phyloP scores from a whole-genome alignment of 768 basidiomycete species.

The Collybiopsis confluens region DNA sequence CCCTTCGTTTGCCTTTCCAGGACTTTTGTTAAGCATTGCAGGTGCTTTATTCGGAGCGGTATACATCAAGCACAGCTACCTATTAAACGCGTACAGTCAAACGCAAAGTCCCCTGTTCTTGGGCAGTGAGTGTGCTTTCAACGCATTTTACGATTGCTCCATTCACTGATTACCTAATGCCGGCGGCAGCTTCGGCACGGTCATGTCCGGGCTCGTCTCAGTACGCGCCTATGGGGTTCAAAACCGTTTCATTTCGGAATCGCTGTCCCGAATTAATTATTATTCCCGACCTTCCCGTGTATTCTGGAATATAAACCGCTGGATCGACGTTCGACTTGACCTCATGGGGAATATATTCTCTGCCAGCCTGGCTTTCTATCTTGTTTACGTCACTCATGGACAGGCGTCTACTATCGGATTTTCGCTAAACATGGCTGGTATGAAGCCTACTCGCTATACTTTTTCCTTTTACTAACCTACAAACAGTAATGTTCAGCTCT shows the following conservation, averaged over 20 bases:
- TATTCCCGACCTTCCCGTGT: conserved; percentile 26
- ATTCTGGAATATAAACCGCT: conserved; percentile 33
- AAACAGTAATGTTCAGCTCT: conserved; percentile 14
- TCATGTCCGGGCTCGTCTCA: conserved; percentile 36
- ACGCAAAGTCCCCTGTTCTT: conserved; percentile 11
- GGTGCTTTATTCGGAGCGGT: conserved; percentile 41
- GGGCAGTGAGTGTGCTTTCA: conserved; percentile 20
- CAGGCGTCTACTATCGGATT: conserved; percentile 29
- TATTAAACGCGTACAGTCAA: conserved; percentile 31
- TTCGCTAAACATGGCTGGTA: conserved; percentile 35
- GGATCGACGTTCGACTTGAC: conserved; percentile 33
- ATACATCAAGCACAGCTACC: conserved; percentile 45
- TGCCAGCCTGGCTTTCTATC: conserved; percentile 34
- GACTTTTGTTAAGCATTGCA: conserved; percentile 33
- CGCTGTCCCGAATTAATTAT: conserved; percentile 33
- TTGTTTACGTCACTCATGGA: conserved; percentile 24
- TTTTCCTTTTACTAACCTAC: neutral
- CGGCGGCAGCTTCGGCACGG: conserved; percentile 29
- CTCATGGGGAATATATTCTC: conserved; percentile 40
- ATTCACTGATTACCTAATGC: conserved; percentile 7
- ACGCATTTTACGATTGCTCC: conserved; percentile 1
- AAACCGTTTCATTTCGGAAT: conserved; percentile 27
- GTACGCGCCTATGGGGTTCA: conserved; percentile 46
- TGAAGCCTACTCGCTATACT: conserved; percentile 2
- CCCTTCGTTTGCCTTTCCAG: conserved; percentile 43